Base-by-base conservation (phyloP, 306 rosid genomes). In the Citrullus amarus region DNA sequence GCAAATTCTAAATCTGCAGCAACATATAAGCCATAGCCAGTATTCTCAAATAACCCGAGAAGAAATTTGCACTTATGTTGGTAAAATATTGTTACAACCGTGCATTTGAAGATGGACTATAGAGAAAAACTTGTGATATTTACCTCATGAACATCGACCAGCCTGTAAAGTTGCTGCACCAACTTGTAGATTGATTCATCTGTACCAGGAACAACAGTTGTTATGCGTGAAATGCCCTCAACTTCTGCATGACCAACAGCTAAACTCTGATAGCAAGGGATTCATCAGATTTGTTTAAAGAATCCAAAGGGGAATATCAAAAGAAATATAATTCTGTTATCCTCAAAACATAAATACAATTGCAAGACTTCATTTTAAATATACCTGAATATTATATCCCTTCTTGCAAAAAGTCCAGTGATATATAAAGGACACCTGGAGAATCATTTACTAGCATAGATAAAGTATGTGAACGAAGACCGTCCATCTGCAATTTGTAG, bases 321-420 rank as follows among this genome's bases (percentile, higher is more conserved):
- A 70, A 44, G 11, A 46, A 70, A 44, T 66, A 46, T 4, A 28
- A 70, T 11, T 46, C n/a, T 46, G 38, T 25, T 22, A 13, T 44
- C 6, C 56, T 46, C 41, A 39, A 81, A 80, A 39, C 22, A 55
- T 6, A 1, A 57, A 13, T 41, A 30, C 65, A 50, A 41, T 28
- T 57, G 30, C 63, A 70, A 22, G 15, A 3, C 8, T n/a, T 70
- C 3, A 25, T 18, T 68, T 51, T n/a, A 68, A 82, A 86, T 79
- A 58, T 22, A 88, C 91, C 91, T 88, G 91, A 84, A 88, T 86
- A 81, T 88, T 88, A 77, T 88, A 88, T 20, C 91, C 81, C 91
- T 84, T 81, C 91, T 85, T 79, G 89, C 86, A 25, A 84, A 66
- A 78, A 88, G 86, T 71, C 91, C 89, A 15, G 91, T 84, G 38